Conservation (phyloP, 1,139 yeast species). For the Yamadazyma oceani region DNA sequence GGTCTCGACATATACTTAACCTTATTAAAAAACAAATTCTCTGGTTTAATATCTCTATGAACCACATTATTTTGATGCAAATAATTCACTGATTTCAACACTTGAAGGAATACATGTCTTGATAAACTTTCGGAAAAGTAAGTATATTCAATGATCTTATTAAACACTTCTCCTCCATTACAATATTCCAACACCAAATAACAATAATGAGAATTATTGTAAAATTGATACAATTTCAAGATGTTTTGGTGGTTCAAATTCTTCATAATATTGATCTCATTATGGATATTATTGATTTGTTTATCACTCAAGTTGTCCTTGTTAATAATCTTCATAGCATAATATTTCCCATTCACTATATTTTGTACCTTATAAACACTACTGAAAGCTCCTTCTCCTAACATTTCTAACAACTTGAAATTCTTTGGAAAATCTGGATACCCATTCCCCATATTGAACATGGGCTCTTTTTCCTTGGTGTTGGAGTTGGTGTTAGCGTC, state of each 20-base stretch:
- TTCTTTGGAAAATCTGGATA: constrained; percentile 27
- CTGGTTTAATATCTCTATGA: constrained; percentile 95
- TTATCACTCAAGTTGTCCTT: constrained; percentile 55
- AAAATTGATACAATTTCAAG: constrained; percentile 67
- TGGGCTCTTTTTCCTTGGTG: constrained; percentile 6
- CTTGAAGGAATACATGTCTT: constrained; percentile 81
- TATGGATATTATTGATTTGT: constrained; percentile 62
- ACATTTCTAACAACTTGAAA: constrained; percentile 24
- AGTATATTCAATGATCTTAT: constrained; percentile 87
- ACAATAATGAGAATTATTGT: constrained; percentile 55
- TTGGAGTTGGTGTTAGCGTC: too few relatives aligned
- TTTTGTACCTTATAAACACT: constrained; percentile 70
- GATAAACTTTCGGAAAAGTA: constrained; percentile 86
- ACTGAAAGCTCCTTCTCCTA: constrained; percentile 92
- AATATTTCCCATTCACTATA: constrained; percentile 40
- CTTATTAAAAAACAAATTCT: constrained; percentile 69
- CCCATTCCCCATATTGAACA: constrained; percentile 14
- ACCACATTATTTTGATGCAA: constrained; percentile 87
- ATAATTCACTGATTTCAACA: constrained; percentile 78
- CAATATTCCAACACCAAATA: constrained; percentile 83
- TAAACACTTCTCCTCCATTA: constrained; percentile 93
- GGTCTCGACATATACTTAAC: constrained; percentile 48
- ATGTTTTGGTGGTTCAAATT: constrained; percentile 71
- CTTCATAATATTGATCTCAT: constrained; percentile 85
- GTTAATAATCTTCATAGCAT: constrained; percentile 84